phyloP scores from a whole-genome alignment of 768 basidiomycete species.

The Boletus sp. region DNA sequence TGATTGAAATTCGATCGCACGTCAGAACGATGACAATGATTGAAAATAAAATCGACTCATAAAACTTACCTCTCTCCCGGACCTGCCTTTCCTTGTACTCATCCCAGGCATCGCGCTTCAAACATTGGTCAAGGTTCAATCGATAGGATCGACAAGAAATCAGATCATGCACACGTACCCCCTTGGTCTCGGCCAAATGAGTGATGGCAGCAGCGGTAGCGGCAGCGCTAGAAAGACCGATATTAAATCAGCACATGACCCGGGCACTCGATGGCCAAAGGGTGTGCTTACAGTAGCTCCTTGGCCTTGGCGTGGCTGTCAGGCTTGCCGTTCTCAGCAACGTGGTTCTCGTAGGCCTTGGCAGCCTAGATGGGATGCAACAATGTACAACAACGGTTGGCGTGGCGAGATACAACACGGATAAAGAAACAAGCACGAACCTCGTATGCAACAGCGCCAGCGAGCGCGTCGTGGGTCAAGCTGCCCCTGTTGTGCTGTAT shows the following conservation, averaged over 20 bases:
- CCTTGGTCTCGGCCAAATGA: constrained; percentile 18
- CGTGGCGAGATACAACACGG: not conserved
- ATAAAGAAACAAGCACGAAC: constrained; percentile 5
- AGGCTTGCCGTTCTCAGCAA: constrained; percentile 14
- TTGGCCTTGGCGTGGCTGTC: constrained; percentile 21
- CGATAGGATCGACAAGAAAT: not conserved
- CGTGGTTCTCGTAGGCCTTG: constrained; percentile 20
- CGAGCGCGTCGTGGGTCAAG: constrained; percentile 17
- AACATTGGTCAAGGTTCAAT: not conserved
- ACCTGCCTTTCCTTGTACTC: not conserved
- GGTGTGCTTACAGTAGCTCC: constrained; percentile 15
- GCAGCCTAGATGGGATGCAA: constrained; percentile 5
- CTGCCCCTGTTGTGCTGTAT: constrained; percentile 14
- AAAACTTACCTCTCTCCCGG: not conserved
- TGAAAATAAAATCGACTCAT: not conserved
- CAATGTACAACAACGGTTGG: not conserved
- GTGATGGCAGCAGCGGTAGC: constrained; percentile 3
- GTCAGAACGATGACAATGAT: not conserved
- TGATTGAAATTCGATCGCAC: not conserved
- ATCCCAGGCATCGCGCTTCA: constrained; percentile 6
- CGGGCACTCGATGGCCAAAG: not conserved
- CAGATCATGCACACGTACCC: constrained; percentile 4
- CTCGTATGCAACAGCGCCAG: constrained; percentile 17
- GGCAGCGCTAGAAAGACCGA: constrained; percentile 6
- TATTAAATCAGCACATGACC: not conserved